Base-by-base conservation (phyloP, 2,329 filamentous ascomycete genomes). In the Dactylellina parvicollis region DNA sequence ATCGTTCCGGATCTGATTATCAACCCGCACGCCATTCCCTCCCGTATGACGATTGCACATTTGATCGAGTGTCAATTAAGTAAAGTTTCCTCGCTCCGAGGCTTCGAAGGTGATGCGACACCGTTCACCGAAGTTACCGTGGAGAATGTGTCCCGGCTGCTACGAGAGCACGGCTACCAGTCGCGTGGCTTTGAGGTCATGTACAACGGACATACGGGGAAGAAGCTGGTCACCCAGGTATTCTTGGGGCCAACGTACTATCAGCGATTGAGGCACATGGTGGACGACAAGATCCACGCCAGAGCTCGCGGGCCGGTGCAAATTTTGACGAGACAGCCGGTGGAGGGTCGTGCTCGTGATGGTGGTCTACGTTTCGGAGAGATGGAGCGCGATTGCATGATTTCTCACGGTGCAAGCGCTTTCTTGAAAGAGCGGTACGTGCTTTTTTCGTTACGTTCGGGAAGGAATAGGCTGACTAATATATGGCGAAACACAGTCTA, bases 361-460 rank as follows among this genome's bases (percentile, higher is more conserved):
- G 95, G 95, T 86, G 95, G 95, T 85, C 86, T 99, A 46, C 94
- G 96, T 80, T 99, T 99, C 88, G 95, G 95, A 89, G 95, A 99
- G 85, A 99, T 99, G 95, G 96, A 99, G 83, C 94, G 96, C 84
- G 96, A 99, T 87, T 99, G 95, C 81, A 99, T 99, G 95, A 99
- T 99, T 84, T 92, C 96, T n/a, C 96, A 99, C 81, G 95, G 95
- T 80, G 95, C 96, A 2, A 94, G 92, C 61, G 90, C 93, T 1
- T 99, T 99, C 86, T 83, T 99, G 80, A 99, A 99, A 84, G 95
- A 99, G 85, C 88, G 77, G 61, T 76, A 75, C 12, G 73, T 70
- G 4, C 28, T 7, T 22, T 32, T 18, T 8, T 46, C n/a, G 24
- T n/a, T 49, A 26, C 3, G 24, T 49, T 49, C n/a, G n/a, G 7